Evolutionary conservation across 2,329 filamentous ascomycete genomes (phyloP).

Genomic region (Chaetomiaceae sp.): DNA sequence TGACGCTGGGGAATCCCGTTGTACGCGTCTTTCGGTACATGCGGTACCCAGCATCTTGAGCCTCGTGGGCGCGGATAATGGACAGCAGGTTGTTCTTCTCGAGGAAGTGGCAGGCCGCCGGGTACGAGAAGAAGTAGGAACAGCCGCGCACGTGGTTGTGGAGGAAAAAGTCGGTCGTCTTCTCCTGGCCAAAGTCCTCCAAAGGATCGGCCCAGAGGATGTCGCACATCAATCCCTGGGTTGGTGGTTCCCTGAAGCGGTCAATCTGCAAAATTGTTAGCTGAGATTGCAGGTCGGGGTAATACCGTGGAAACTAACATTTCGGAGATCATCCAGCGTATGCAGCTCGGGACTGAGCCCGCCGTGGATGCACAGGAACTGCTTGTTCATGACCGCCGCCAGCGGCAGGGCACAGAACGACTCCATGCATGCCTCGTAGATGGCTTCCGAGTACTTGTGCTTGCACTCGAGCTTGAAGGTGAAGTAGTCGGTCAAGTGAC

Average conservation of each 20-base stretch:
- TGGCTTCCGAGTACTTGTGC: conserved; percentile 95
- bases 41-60: conserved; percentile 95
- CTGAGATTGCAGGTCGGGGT: neutral
- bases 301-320: conserved; percentile 48
- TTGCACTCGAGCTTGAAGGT: conserved; percentile 99
- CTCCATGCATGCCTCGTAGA: conserved; percentile 98
- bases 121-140: conserved; percentile 99
- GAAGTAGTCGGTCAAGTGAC: conserved; percentile 98
- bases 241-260: conserved; percentile 94
- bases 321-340: conserved; percentile 89
- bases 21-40: conserved; percentile 99
- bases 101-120: conserved; percentile 91
- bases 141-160: conserved; percentile 98
- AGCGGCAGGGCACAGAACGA: conserved; percentile 92
- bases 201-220: conserved; percentile 98
- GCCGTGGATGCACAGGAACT: conserved; percentile 97
- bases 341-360: conserved; percentile 94
- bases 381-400: conserved; percentile 99
- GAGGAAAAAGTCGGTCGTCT: conserved; percentile 94
- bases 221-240: conserved; percentile 97
- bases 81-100: conserved; percentile 99
- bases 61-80: conserved; percentile 95
- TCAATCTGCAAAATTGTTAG: conserved; percentile 64
- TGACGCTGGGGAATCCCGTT: conserved; percentile 96
- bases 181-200: conserved; percentile 98